phyloP scores from a whole-genome alignment of 495 filamentous ascomycete genomes.

The Penicillium samsonianum region DNA sequence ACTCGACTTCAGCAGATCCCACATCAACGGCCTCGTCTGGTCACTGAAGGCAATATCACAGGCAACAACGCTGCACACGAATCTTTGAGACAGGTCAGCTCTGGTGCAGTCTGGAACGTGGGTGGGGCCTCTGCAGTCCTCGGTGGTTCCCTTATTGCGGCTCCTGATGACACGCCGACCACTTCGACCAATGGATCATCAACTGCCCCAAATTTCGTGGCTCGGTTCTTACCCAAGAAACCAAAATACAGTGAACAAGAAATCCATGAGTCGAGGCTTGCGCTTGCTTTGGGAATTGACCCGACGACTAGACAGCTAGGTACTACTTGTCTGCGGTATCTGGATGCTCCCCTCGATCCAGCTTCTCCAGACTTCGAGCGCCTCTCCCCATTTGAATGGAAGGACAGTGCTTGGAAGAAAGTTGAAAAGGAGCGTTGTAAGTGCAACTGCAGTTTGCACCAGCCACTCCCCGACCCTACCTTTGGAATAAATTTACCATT shows the following conservation, averaged over 20 bases:
- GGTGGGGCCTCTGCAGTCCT: slow-evolving; percentile 62
- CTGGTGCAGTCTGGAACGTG: slow-evolving; percentile 78
- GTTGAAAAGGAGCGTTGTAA: slow-evolving; percentile 52
- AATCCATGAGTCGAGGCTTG: slow-evolving; percentile 74
- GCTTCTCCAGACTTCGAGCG: slow-evolving; percentile 37
- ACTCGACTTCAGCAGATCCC: slow-evolving; percentile 26
- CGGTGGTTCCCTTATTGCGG: slow-evolving; percentile 42
- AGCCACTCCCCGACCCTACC: not conserved
- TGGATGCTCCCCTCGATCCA: slow-evolving; percentile 27
- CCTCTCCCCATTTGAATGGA: slow-evolving; percentile 51
- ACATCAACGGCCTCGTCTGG: slow-evolving; percentile 39
- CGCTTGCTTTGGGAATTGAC: slow-evolving; percentile 82
- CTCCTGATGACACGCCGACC: slow-evolving; percentile 63
- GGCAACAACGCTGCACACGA: slow-evolving; percentile 15
- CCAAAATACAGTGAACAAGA: slow-evolving; percentile 60
- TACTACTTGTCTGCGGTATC: slow-evolving; percentile 32
- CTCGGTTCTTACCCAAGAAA: slow-evolving; percentile 61
- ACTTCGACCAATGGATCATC: slow-evolving; percentile 68
- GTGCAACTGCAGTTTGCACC: slow-evolving; percentile 19
- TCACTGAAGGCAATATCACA: slow-evolving; percentile 28
- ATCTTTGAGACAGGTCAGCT: slow-evolving; percentile 52
- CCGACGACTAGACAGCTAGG: slow-evolving; percentile 60
- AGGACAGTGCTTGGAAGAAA: slow-evolving; percentile 60
- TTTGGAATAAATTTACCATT: slow-evolving; percentile 8
- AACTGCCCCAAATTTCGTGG: slow-evolving; percentile 72